A percentile compares a stretch with the other conserved stretches of the same genome.
phyloP scores from a whole-genome alignment of 495 filamentous ascomycete genomes.

The Pseudoneurospora amorphoporcata region DNA sequence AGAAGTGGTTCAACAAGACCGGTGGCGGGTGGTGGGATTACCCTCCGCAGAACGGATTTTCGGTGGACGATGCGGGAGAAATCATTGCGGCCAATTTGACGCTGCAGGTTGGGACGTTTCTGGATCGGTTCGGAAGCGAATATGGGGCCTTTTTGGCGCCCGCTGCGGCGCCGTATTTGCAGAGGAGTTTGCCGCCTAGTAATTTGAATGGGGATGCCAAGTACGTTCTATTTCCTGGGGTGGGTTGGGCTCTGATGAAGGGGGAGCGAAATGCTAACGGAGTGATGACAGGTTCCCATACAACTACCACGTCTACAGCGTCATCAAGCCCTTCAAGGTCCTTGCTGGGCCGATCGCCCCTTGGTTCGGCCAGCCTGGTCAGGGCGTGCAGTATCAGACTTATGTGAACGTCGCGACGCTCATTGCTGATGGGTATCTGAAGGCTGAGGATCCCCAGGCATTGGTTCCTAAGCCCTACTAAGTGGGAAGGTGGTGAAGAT shows the following conservation, averaged over 20 bases:
- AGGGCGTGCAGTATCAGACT: slow-evolving; percentile 39
- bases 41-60: slow-evolving; percentile 35
- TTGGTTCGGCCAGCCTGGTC: slow-evolving; percentile 50
- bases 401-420: slow-evolving; percentile 7
- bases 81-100: slow-evolving; percentile 38
- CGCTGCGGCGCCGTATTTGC: slow-evolving; percentile 40
- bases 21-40: slow-evolving; percentile 30
- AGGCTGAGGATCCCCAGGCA: slow-evolving; percentile 7
- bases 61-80: slow-evolving; percentile 15
- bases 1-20: slow-evolving; percentile 29
- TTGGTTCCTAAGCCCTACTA: background rate
- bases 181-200: slow-evolving; percentile 42
- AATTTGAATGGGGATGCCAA: slow-evolving; percentile 31
- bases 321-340: slow-evolving; percentile 33
- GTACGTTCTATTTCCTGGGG: slow-evolving; percentile 6
- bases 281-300: slow-evolving; percentile 28
- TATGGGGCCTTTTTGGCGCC: slow-evolving; percentile 35
- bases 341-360: slow-evolving; percentile 40
- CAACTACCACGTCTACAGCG: slow-evolving; percentile 47
- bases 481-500: background rate
- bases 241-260: too few relatives aligned
- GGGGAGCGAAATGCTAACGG: background rate
- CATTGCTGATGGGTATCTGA: slow-evolving; percentile 7
- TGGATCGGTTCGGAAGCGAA: slow-evolving; percentile 48
- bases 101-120: slow-evolving; percentile 31